Evolutionary conservation across 164 flowering plant species (phyloP).

Genomic region (Berberis vulgaris): DNA sequence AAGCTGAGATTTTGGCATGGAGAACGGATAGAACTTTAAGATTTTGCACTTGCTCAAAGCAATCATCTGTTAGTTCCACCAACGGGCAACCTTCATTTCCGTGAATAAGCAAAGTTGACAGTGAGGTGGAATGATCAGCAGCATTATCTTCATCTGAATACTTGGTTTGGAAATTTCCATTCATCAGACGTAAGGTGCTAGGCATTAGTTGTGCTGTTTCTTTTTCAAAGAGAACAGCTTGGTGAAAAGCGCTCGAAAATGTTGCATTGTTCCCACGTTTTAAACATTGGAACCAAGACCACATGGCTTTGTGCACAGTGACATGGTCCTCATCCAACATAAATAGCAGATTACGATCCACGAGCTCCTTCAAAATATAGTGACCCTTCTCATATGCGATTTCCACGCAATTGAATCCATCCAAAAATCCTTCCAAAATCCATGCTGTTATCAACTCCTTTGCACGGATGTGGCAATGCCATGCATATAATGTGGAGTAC

Average conservation of each 20-base stretch:
- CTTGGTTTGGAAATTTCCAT: background rate
- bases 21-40: background rate
- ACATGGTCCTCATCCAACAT: background rate
- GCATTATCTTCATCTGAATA: background rate
- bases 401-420: background rate
- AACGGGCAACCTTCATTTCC: background rate
- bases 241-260: background rate
- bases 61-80: background rate
- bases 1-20: background rate
- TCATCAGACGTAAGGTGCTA: background rate
- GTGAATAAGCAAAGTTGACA: background rate
- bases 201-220: background rate
- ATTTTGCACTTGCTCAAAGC: background rate
- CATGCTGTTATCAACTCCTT: background rate
- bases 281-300: too few relatives aligned
- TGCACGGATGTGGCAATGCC: background rate
- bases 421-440: background rate
- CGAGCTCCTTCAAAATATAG: conserved; percentile 1
- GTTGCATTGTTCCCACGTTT: background rate
- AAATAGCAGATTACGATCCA: background rate
- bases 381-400: background rate
- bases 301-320: background rate
- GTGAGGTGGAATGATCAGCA: background rate
- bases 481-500: background rate
- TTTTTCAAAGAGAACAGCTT: background rate